Conservation (phyloP, 2,329 filamentous ascomycete genomes). For the Cordyceps fumosorosea region DNA sequence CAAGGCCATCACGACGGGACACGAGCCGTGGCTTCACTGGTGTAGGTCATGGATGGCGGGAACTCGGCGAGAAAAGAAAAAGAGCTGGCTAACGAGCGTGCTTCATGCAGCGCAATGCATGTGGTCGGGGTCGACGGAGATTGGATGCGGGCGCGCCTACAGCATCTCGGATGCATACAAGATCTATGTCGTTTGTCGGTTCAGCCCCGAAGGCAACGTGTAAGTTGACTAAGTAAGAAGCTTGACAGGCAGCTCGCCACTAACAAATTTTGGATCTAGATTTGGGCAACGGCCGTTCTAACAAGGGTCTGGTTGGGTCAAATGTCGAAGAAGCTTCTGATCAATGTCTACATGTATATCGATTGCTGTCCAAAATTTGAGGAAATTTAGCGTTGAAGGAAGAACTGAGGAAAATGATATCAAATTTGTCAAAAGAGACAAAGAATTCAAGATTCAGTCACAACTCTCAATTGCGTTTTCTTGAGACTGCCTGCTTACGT, state of each 20-base stretch:
- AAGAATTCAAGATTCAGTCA: not conserved
- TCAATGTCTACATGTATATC: not conserved
- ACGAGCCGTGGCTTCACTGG: constrained; percentile 31
- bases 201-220: constrained; percentile 30
- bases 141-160: constrained; percentile 29
- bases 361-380: not conserved
- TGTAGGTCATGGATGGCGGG: constrained; percentile 20
- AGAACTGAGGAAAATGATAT: not conserved
- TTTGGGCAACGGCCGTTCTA: constrained; percentile 26
- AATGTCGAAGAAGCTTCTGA: not conserved
- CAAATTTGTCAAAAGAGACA: not conserved
- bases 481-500: constrained; percentile 17
- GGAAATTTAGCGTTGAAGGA: not conserved
- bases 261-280: constrained; percentile 14
- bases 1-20: constrained; percentile 25
- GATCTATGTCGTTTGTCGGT: constrained; percentile 29
- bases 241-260: not conserved
- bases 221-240: constrained; percentile 17
- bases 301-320: not conserved
- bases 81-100: constrained; percentile 11
- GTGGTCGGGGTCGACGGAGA: constrained; percentile 27
- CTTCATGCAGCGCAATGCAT: constrained; percentile 27
- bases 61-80: not conserved
- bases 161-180: constrained; percentile 27
- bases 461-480: not conserved